These are phyloP conservation scores for Aspergillus taichungensis DNA, from an alignment of 495 filamentous ascomycete species.

Conservation along the genomic window DNA sequence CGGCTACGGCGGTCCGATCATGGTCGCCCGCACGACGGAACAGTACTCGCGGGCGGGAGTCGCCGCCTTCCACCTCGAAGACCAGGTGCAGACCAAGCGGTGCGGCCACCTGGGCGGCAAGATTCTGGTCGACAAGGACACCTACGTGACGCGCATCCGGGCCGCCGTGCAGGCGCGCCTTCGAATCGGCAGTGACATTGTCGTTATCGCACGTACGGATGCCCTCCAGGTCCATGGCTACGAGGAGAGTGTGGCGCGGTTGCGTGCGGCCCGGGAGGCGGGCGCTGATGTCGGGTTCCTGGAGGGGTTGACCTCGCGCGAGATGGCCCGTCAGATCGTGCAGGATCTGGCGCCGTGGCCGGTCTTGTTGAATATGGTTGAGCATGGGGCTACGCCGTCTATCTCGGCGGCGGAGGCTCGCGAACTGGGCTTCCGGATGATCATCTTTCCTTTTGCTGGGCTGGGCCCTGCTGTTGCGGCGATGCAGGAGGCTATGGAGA, in stretches of 20 bases:
- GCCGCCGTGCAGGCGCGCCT: conserved; percentile 44
- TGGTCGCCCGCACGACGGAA: conserved; percentile 53
- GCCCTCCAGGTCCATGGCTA: conserved; percentile 53
- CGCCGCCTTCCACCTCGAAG: conserved; percentile 64
- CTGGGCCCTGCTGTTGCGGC: conserved; percentile 44
- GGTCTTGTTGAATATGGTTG: conserved; percentile 59
- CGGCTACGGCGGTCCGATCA: conserved; percentile 56
- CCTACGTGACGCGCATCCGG: conserved; percentile 50
- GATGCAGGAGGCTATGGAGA: conserved; percentile 39
- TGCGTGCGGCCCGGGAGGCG: conserved; percentile 45
- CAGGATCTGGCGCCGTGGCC: conserved; percentile 50
- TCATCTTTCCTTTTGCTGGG: conserved; percentile 51
- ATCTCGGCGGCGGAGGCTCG: conserved; percentile 50
- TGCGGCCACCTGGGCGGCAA: conserved; percentile 59
- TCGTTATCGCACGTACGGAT: conserved; percentile 64
- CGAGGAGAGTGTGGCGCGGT: conserved; percentile 47
- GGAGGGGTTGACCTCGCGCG: conserved; percentile 31
- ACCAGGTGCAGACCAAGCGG: conserved; percentile 61
- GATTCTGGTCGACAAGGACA: conserved; percentile 44
- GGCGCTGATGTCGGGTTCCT: conserved; percentile 61
- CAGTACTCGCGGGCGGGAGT: conserved; percentile 58
- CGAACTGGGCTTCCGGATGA: conserved; percentile 54
- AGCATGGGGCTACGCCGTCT: conserved; percentile 50
- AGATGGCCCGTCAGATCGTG: conserved; percentile 29
- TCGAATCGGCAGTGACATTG: conserved; percentile 48